Conservation (phyloP, 1,139 yeast species). For the Suhomyces coccinellae region DNA sequence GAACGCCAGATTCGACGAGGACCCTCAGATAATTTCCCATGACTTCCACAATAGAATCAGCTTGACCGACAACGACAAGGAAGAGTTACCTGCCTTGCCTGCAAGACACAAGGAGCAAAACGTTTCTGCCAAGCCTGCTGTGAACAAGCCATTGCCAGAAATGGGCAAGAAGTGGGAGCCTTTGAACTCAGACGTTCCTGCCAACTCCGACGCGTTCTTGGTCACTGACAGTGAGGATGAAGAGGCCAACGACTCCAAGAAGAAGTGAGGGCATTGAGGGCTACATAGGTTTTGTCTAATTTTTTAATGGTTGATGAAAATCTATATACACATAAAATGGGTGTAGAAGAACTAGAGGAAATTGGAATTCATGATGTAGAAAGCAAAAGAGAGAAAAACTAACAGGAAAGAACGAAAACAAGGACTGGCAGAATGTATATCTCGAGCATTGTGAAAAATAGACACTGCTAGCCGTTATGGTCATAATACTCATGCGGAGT, state of each 20-base stretch:
- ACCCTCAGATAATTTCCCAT: slow-evolving; percentile 51
- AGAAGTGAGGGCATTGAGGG: slow-evolving; percentile 2
- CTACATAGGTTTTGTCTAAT: slow-evolving; percentile 2
- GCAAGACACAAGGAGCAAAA: slow-evolving; percentile 12
- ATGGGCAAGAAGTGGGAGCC: slow-evolving; percentile 59
- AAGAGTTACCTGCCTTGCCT: slow-evolving; percentile 47
- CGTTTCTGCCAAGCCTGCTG: background rate
- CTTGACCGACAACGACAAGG: slow-evolving; percentile 46
- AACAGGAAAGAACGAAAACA: slow-evolving; percentile 7
- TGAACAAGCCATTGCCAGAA: slow-evolving; percentile 3
- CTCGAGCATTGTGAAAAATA: background rate
- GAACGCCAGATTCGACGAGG: slow-evolving; percentile 51
- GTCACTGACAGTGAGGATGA: slow-evolving; percentile 82
- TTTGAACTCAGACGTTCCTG: slow-evolving; percentile 55
- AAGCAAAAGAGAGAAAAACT: slow-evolving; percentile 5
- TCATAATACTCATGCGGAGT: slow-evolving; percentile 6
- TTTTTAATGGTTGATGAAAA: slow-evolving; percentile 4
- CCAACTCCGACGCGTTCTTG: slow-evolving; percentile 68
- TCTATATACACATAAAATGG: slow-evolving; percentile 12
- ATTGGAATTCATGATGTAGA: slow-evolving; percentile 5
- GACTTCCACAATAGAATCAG: slow-evolving; percentile 59
- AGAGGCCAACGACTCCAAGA: slow-evolving; percentile 24
- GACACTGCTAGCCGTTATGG: slow-evolving; percentile 2
- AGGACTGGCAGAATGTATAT: background rate
- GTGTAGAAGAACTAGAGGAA: slow-evolving; percentile 11